phyloP scores from a whole-genome alignment of 2,329 filamentous ascomycete genomes.

The Botryotinia narcissicola region DNA sequence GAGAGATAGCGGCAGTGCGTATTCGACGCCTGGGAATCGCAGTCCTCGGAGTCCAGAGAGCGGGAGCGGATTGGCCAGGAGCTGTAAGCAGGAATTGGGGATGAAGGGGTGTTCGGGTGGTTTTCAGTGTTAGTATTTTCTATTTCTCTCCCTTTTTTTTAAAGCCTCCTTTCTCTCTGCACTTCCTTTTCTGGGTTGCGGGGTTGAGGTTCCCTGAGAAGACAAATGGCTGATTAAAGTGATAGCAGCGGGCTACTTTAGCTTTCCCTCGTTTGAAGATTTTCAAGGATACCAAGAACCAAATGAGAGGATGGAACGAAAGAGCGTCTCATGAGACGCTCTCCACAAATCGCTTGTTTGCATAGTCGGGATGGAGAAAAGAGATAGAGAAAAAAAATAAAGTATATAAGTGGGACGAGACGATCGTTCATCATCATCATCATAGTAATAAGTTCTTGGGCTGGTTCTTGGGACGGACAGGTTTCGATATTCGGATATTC shows the following conservation, averaged over 20 bases:
- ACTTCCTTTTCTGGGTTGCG: background rate
- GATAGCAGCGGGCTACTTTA: constrained; percentile 59
- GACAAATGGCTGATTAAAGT: constrained; percentile 20
- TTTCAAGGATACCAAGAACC: constrained; percentile 54
- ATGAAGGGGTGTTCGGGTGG: constrained; percentile 10
- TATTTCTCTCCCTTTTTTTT: background rate
- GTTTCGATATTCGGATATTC: constrained; percentile 10
- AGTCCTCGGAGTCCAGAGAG: constrained; percentile 27
- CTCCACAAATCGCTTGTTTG: background rate
- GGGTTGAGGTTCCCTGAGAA: background rate
- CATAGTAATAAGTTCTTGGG: constrained; percentile 7
- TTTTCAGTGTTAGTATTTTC: constrained; percentile 15
- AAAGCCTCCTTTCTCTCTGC: background rate
- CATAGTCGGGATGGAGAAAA: background rate
- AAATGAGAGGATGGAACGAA: constrained; percentile 30
- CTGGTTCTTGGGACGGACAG: constrained; percentile 14
- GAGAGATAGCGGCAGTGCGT: constrained; percentile 20
- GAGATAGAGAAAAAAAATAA: background rate
- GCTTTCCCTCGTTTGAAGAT: constrained; percentile 71
- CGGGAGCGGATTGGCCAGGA: constrained; percentile 30
- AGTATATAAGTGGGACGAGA: background rate
- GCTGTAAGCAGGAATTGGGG: constrained; percentile 23
- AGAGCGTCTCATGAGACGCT: constrained; percentile 1
- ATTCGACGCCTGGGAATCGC: constrained; percentile 17
- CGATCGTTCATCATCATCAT: constrained; percentile 12